Evolutionary conservation across 345 rosid species (phyloP).

Genomic region (Eucalyptus lansdowneana): DNA sequence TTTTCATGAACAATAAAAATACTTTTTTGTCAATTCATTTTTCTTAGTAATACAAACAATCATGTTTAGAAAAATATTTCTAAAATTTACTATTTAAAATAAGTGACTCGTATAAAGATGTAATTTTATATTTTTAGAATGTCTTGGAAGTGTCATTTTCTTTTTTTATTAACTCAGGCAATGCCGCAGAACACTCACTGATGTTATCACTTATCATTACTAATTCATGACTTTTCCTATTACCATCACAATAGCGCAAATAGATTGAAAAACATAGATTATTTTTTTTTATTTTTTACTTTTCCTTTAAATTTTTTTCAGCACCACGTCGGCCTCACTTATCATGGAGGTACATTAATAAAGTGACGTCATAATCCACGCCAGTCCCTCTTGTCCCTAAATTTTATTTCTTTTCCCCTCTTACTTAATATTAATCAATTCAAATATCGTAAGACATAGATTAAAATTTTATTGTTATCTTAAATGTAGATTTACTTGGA

Average conservation of each 20-base stretch:
- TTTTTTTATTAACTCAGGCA: no score
- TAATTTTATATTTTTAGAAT: not conserved
- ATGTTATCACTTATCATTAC: not conserved
- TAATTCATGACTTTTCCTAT: not conserved
- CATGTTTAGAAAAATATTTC: no score
- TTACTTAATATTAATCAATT: not conserved
- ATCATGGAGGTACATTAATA: no score
- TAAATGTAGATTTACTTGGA: not conserved
- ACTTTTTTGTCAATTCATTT: no score
- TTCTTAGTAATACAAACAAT: no score
- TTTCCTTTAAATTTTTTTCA: no score
- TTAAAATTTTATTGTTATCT: not conserved
- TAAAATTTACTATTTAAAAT: no score
- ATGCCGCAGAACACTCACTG: accelerated
- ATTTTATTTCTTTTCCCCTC: no score
- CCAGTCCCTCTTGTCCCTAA: not conserved
- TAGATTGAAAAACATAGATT: not conserved
- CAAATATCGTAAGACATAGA: not conserved
- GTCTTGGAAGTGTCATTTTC: not conserved
- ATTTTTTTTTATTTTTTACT: no score
- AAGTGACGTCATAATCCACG: not conserved
- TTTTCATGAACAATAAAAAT: no score
- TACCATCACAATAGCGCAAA: not conserved
- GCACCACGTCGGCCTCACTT: not conserved
- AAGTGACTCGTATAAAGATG: not conserved